Base-by-base conservation (phyloP, 371 early-diverging fungal genomes). In the Lichtheimia ornata region DNA sequence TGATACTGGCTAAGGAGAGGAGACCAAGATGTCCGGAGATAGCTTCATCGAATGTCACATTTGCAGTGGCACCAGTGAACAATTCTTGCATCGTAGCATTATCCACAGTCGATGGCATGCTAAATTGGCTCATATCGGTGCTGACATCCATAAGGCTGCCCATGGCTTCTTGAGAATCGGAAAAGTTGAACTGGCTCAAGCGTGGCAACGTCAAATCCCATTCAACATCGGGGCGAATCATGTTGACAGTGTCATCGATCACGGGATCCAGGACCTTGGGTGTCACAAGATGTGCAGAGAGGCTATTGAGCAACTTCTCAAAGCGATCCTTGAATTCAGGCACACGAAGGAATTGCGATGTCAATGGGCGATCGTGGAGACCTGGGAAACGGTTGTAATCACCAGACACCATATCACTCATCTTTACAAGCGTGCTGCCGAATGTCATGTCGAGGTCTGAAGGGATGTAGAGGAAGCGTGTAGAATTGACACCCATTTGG, bases 401-500 rank as follows among this genome's bases (percentile, higher is more conserved):
- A n/a, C 69, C 76, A 12, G 59, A 57, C 22, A 58, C 50, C 49
- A 58, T 59, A 0, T 62, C 35, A 0, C 41, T 45, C 0, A 69
- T 55, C 15, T 73, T 73, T 22, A 68, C 42, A 7, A 75, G 17
- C 3, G 64, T 15, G 2, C 56, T 59, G 11, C 76, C 79, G 18
- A 73, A 35, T 4, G 67, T 67, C 2, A 67, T 28, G 49, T 76
- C 79, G 50, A 75, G 20, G 44, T 79, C 79, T 12, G 71, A 62
- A n/a, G 74, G 52, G 0, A 76, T 51, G 27, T 66, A 75, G 15
- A 70, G 62, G 28, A 67, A 70, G 0, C 62, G 61, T 0, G 56
- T 17, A 13, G 51, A 42, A 6, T 59, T 9, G 12, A 30, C 22
- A 9, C n/a, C 49, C 13, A 59, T 54, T 44, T 65, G 42, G 18